Evolutionary conservation across 73 alveolate species (phyloP).

Genomic region (Blepharisma stoltei): DNA sequence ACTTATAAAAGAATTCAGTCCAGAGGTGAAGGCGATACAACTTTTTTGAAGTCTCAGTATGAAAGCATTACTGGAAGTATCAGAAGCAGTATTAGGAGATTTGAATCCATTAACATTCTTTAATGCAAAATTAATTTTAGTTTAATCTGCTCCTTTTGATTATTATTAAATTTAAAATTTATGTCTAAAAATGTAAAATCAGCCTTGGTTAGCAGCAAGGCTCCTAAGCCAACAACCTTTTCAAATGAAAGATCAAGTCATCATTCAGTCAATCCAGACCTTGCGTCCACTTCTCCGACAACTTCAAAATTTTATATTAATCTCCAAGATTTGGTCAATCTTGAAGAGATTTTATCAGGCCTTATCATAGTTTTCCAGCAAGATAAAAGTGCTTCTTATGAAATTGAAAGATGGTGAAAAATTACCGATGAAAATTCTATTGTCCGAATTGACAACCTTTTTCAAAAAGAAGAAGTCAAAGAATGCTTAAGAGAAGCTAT

Average conservation of each 20-base stretch:
- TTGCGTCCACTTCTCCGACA: neutral
- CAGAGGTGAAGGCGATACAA: no score
- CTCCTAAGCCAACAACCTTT: conserved; percentile 16
- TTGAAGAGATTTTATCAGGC: neutral
- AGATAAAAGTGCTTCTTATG: conserved; percentile 2
- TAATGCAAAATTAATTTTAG: no score
- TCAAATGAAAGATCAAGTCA: conserved; percentile 16
- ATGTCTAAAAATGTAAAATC: neutral
- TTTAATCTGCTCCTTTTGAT: no score
- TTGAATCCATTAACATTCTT: no score
- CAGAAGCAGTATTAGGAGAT: no score
- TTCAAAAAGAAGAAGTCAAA: neutral
- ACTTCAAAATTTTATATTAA: neutral
- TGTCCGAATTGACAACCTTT: neutral
- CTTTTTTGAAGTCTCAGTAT: no score
- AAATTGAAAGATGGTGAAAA: conserved; percentile 27
- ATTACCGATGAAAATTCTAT: conserved; percentile 16
- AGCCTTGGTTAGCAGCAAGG: conserved; percentile 23
- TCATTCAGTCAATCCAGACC: neutral
- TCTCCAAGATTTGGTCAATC: neutral
- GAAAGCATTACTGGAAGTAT: no score
- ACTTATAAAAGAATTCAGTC: no score
- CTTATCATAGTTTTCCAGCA: neutral
- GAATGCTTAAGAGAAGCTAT: conserved; percentile 25
- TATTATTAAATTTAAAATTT: no score